Base-by-base conservation (phyloP, 2,329 filamentous ascomycete genomes). In the Scopulariopsis brevicaulis region DNA sequence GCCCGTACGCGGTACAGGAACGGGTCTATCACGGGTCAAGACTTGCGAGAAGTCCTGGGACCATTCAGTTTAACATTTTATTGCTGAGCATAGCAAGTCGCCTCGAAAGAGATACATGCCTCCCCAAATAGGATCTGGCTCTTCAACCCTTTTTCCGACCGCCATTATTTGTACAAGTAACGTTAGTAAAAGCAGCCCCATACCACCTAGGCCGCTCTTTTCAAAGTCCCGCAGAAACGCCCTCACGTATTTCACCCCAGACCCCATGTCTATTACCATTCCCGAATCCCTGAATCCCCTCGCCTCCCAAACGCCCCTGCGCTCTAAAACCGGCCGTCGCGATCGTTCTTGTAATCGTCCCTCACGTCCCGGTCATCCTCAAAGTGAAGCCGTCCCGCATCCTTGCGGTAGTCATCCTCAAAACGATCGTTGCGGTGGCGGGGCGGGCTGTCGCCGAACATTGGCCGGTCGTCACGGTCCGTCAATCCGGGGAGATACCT, bases 381-480 rank as follows among this genome's bases (percentile, higher is more conserved):
- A n/a, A 54, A 58, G 18, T 24, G 56, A n/a, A 59, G 60, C 55
- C 58, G 59, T 28, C 59, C 59, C 22, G 56, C 54, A 53, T 62
- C 59, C 22, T 50, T 56, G n/a, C 37, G n/a, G 48, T 53, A 57
- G 28, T 54, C 25, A 51, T 37, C 56, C 28, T 43, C 48, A 8
- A 56, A 53, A 48, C 50, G 50, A 2, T 20, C 32, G 53, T 37
- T 20, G 32, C 20, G 28, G 32, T 35, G 32, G 53, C 56, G 34
- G 12, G 48, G 53, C 32, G 55, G 55, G 32, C 51, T 40, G 18
- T 60, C 57, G 12, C 54, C 50, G 40, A 53, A 50, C 32, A 24
- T 53, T 18, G 54, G 59, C 32, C 46, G 43, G 15, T 55, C 54
- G n/a, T 55, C 55, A 2, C 53, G 40, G 6, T 28, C 53, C 3